Evolutionary conservation across 345 rosid genomes (phyloP), one percentile per base, ranked within the genome.

Genomic region (Populus ilicifolia): DNA sequence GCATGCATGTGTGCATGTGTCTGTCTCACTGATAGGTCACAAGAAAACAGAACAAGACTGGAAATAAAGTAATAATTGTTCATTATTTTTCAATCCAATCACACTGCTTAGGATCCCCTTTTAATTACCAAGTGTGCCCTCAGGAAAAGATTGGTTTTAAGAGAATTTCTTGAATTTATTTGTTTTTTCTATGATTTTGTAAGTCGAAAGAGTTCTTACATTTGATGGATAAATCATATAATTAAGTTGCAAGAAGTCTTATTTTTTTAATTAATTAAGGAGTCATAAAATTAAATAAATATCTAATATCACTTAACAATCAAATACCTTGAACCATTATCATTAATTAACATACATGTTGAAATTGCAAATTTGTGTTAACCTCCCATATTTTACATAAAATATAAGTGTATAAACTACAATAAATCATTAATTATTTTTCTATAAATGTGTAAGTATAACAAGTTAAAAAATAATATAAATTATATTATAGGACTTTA

Each of bases 371-470:
- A 27, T 27, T 27, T 27, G 29, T 27, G 29, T 27, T 0, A 27
- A 27, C 1, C 29, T 27, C 29, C 1, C 29, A 27, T 27, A 27
- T 27, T 27, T 27, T 30, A 30, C 4, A 30, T 2, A 30, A 30
- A 30, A 30, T 0, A 6, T 6, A 38, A 38, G 41, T 38, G 10
- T 7, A 38, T 2, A 6, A 1, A 38, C 1, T 38, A 6, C 2
- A 38, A 38, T 38, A 38, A 38, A 38, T 38, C 6, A 36, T 5
- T 36, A 27, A 27, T 27, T 1, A 27, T 27, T 27, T 27, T 27
- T 27, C n/a, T n/a, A n/a, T n/a, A n/a, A n/a, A n/a, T n/a, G n/a
- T n/a, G 1, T 1, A 27, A 0, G 1, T 27, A 27, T 1, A 27
- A 27, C 1, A 27, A 27, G 1, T 27, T 27, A 27, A 27, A 27